These are phyloP conservation scores for Phytophthora ramorum DNA, from an alignment of 352 stramenopile species.

Conservation along the genomic window DNA sequence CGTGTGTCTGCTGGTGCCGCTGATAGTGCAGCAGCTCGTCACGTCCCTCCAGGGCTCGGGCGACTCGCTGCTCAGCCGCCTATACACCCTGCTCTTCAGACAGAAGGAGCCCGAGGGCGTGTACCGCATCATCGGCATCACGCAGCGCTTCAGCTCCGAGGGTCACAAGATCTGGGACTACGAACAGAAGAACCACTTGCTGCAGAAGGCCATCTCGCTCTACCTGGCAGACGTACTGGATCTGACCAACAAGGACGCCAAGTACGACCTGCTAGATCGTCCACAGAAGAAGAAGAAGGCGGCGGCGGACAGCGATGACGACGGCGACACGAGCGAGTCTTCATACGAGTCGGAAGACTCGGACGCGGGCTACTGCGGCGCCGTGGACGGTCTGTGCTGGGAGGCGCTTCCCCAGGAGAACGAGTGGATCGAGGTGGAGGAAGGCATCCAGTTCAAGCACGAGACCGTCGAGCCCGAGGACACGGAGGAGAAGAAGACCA, in stretches of 20 bases:
- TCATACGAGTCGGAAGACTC: constrained; percentile 22
- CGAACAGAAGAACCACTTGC: constrained; percentile 43
- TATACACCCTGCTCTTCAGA: constrained; percentile 23
- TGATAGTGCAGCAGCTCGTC: constrained; percentile 38
- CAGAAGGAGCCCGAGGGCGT: constrained; percentile 31
- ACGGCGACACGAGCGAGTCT: constrained; percentile 24
- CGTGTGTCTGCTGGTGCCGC: constrained; percentile 51
- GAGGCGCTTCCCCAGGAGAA: constrained; percentile 45
- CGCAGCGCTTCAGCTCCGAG: constrained; percentile 43
- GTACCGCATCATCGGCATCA: constrained; percentile 40
- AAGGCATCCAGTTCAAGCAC: constrained; percentile 37
- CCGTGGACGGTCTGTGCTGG: constrained; percentile 48
- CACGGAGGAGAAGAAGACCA: constrained; percentile 32
- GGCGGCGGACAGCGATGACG: constrained; percentile 13
- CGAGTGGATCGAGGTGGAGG: constrained; percentile 52
- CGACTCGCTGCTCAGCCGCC: constrained; percentile 22
- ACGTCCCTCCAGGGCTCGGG: constrained; percentile 32
- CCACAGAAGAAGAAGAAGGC: constrained; percentile 18
- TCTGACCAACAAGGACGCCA: constrained; percentile 43
- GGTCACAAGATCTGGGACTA: constrained; percentile 43
- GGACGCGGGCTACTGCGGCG: constrained; percentile 29
- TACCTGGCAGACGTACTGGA: constrained; percentile 48
- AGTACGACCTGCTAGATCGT: constrained; percentile 48
- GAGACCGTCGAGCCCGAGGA: constrained; percentile 28
- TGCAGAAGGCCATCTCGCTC: constrained; percentile 58